These are phyloP conservation scores for Clonostachys rosea DNA, from an alignment of 2,329 filamentous ascomycete genomes.

Conservation along the genomic window DNA sequence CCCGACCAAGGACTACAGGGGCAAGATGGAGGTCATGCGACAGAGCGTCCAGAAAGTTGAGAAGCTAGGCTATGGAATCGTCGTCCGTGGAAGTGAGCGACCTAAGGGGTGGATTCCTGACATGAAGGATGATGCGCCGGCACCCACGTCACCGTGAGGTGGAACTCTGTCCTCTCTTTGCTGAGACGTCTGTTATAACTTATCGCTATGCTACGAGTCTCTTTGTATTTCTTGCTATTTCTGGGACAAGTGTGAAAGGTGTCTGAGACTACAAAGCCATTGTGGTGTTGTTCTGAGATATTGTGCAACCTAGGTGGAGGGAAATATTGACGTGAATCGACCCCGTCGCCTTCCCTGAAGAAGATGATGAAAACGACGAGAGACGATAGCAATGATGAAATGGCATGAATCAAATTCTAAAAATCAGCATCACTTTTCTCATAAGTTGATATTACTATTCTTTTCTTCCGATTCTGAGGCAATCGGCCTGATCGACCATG, in stretches of 20 bases:
- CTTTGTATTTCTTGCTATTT: not conserved
- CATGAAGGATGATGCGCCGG: constrained; percentile 35
- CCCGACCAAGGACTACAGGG: constrained; percentile 53
- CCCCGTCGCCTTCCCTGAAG: not conserved
- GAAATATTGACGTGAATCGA: not conserved
- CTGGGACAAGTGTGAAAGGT: not conserved
- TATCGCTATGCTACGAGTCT: not conserved
- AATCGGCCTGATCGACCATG: too few relatives aligned
- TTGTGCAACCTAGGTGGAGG: too few relatives aligned
- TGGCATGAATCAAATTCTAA: too few relatives aligned
- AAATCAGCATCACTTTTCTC: too few relatives aligned
- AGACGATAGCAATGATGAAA: too few relatives aligned
- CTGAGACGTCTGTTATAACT: not conserved
- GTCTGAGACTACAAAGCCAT: not conserved
- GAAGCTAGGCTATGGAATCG: constrained; percentile 80
- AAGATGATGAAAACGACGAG: too few relatives aligned
- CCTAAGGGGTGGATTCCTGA: constrained; percentile 93
- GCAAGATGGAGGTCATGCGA: constrained; percentile 84
- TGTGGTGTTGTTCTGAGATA: not conserved
- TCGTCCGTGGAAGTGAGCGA: constrained; percentile 80
- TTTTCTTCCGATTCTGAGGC: too few relatives aligned
- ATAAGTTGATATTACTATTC: too few relatives aligned
- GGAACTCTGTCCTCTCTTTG: not conserved
- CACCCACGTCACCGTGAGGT: constrained; percentile 17
- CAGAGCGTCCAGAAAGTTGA: constrained; percentile 93